A percentile compares a stretch with the other conserved stretches of the same genome.
Conservation (phyloP, 1,284 basidiomycete genomes). For the Puccinia triticina region DNA sequence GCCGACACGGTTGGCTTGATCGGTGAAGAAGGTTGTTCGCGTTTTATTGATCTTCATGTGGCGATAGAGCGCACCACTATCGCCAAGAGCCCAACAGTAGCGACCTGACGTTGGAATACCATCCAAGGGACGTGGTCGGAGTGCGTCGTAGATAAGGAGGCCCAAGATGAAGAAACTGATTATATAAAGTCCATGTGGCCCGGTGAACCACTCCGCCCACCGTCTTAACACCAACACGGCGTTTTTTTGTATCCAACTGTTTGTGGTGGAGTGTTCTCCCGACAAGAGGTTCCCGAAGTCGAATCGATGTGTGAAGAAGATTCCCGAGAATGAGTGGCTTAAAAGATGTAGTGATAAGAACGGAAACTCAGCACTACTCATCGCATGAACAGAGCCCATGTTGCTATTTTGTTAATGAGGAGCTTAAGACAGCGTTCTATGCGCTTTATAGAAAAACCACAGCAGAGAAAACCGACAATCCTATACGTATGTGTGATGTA, state of each 20-base stretch:
- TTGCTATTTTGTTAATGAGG: background rate
- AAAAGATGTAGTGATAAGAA: constrained; percentile 30
- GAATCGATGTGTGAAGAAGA: constrained; percentile 32
- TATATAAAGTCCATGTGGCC: constrained; percentile 35
- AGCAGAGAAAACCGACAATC: constrained; percentile 6
- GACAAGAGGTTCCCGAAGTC: constrained; percentile 21
- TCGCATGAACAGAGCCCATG: constrained; percentile 18
- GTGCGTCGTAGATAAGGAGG: constrained; percentile 41
- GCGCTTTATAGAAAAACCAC: background rate
- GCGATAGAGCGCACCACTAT: constrained; percentile 32
- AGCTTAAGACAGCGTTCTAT: constrained; percentile 19
- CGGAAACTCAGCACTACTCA: constrained; percentile 25
- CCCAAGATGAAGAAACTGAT: constrained; percentile 39
- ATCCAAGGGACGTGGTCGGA: constrained; percentile 41
- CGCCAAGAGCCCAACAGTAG: constrained; percentile 38
- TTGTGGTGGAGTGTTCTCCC: constrained; percentile 20
- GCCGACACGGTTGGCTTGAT: constrained; percentile 32
- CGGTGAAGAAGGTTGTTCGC: constrained; percentile 32
- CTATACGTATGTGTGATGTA: constrained; percentile 23
- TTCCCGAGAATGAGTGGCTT: constrained; percentile 32
- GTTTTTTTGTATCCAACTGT: constrained; percentile 30
- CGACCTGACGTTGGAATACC: constrained; percentile 46
- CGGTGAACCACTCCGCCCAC: constrained; percentile 29
- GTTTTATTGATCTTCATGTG: constrained; percentile 28
- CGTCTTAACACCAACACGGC: constrained; percentile 38